Evolutionary conservation across 2,329 filamentous ascomycete species (phyloP).

Genomic region (Didymella sp.): DNA sequence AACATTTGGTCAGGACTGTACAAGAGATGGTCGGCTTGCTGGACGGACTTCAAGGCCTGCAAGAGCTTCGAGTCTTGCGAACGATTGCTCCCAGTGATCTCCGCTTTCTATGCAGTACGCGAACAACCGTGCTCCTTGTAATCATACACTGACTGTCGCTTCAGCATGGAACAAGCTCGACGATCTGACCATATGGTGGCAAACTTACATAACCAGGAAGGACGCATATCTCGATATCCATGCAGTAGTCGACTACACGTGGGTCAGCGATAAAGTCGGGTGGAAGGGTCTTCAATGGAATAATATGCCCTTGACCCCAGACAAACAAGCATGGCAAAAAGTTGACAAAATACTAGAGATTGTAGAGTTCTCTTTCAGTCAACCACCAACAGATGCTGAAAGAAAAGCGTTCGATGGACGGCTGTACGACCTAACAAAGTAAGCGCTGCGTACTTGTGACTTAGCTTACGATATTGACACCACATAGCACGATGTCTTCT

Average conservation of each 20-base stretch:
- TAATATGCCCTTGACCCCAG: not conserved
- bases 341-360: conserved; percentile 5
- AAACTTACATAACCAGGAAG: not conserved
- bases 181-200: not conserved
- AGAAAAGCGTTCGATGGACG: not conserved
- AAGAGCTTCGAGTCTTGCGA: not conserved
- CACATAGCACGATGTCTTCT: conserved; percentile 9
- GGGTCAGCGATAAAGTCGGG: not conserved
- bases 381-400: not conserved
- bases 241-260: not conserved
- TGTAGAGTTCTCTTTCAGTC: not conserved
- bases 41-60: not conserved
- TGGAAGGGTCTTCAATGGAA: not conserved
- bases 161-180: not conserved
- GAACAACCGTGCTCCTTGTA: too few species aligned
- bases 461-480: not conserved
- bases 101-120: not conserved
- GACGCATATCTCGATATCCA: too few species aligned
- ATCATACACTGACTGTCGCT: not conserved
- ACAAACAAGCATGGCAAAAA: conserved; percentile 1
- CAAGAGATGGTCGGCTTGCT: not conserved
- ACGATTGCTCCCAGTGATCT: not conserved
- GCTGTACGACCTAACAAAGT: conserved; percentile 1
- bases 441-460: not conserved
- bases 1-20: too few species aligned